These are phyloP conservation scores for Medicago arabica DNA, from an alignment of 306 rosid genomes.

Conservation along the genomic window DNA sequence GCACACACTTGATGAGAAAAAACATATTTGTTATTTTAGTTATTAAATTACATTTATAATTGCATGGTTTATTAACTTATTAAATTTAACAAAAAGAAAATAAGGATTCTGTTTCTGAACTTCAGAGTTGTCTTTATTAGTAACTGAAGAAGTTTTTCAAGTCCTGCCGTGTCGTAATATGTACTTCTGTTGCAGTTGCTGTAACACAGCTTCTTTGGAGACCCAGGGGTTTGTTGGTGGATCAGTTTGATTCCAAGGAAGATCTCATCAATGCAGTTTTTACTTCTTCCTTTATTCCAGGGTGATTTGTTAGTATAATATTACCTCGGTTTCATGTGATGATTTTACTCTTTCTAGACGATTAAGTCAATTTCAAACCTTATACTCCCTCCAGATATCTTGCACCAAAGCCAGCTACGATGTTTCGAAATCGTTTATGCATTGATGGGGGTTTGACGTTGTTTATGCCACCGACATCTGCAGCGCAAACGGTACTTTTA, in stretches of 20 bases:
- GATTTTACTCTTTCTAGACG: conserved; percentile 19
- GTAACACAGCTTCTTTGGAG: conserved; percentile 93
- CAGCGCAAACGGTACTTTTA: conserved; percentile 74
- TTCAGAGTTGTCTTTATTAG: conserved; percentile 11
- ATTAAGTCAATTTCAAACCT: conserved; percentile 13
- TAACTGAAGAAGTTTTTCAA: neutral
- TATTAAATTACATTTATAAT: neutral
- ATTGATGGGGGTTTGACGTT: conserved; percentile 94
- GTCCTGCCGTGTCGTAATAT: conserved; percentile 18
- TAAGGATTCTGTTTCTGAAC: too few species aligned
- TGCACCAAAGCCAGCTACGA: conserved; percentile 90
- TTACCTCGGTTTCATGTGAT: conserved; percentile 30
- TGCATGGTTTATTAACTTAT: too few species aligned
- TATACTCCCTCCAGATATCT: conserved; percentile 64
- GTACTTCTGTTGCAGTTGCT: conserved; percentile 69
- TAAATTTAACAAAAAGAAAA: too few species aligned
- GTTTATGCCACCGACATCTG: conserved; percentile 98
- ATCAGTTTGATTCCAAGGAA: conserved; percentile 92
- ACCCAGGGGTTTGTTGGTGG: conserved; percentile 94
- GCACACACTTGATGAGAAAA: conserved; percentile 8
- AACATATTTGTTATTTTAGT: neutral
- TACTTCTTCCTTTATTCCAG: conserved; percentile 98
- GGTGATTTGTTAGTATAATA: conserved; percentile 64
- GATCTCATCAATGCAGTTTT: conserved; percentile 96
- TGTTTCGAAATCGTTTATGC: conserved; percentile 86